These are phyloP conservation scores for Cryphonectria carpinicola DNA, from an alignment of 2,329 filamentous ascomycete genomes.

Conservation along the genomic window DNA sequence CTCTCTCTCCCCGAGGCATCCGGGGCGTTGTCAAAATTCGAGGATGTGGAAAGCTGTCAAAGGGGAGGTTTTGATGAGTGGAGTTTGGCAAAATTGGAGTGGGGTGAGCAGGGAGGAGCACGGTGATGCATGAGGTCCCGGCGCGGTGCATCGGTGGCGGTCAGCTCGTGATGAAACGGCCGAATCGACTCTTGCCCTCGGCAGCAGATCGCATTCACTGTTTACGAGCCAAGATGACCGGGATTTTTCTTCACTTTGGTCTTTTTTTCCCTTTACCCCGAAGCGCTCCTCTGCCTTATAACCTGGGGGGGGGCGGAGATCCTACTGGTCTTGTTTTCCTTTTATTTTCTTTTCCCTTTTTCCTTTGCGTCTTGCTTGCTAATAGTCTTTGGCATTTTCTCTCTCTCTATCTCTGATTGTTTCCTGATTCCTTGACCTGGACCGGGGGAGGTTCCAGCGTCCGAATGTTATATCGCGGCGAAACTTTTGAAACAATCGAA, in stretches of 20 bases:
- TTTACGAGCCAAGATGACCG: constrained; percentile 4
- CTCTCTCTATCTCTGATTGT: background rate
- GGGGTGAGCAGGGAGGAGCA: constrained; percentile 20
- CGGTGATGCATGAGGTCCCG: constrained; percentile 20
- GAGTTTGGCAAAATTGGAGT: constrained; percentile 28
- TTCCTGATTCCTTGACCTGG: constrained; percentile 15
- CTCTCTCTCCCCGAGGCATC: constrained; percentile 9
- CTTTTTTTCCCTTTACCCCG: constrained; percentile 10
- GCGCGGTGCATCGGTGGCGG: constrained; percentile 28
- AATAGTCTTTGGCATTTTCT: constrained; percentile 14
- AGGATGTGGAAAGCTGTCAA: constrained; percentile 23
- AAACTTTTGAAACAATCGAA: constrained; percentile 18
- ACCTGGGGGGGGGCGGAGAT: constrained; percentile 18
- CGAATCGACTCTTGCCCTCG: constrained; percentile 7
- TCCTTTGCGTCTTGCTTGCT: constrained; percentile 17
- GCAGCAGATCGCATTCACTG: constrained; percentile 7
- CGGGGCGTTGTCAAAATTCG: constrained; percentile 23
- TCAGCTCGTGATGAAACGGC: constrained; percentile 18
- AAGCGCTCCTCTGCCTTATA: constrained; percentile 24
- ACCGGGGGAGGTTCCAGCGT: background rate
- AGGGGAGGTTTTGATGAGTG: constrained; percentile 22
- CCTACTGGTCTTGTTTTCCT: constrained; percentile 14
- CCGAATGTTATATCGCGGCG: constrained; percentile 15
- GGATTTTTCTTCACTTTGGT: constrained; percentile 3
- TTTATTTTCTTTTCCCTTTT: background rate